Evolutionary conservation across 2,329 filamentous ascomycete genomes (phyloP).

Genomic region (Neofusicoccum sp.): DNA sequence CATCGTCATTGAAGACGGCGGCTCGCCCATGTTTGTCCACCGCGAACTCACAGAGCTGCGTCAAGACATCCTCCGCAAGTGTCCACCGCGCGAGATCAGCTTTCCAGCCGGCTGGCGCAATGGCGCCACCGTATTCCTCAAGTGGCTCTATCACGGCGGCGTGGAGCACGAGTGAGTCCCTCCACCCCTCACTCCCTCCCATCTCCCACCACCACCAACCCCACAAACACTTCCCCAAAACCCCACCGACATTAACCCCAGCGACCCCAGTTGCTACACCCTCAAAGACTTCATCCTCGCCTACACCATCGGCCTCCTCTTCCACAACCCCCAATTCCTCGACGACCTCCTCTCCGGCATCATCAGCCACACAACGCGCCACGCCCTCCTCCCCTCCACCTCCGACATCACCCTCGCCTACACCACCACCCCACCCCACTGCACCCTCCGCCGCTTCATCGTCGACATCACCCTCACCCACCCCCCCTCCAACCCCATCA

Average conservation of each 20-base stretch:
- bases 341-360: conserved; percentile 1
- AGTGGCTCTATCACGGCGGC: conserved; percentile 3
- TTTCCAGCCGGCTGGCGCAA: neutral
- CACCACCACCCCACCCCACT: neutral
- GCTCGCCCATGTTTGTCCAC: neutral
- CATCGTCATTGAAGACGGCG: neutral
- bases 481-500: neutral
- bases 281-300: conserved; percentile 6
- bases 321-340: conserved; percentile 3
- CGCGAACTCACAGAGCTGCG: neutral
- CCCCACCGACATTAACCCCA: neutral
- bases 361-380: neutral
- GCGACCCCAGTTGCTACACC: neutral
- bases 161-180: neutral
- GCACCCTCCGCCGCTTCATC: neutral
- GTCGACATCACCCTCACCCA: neutral
- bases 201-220: neutral
- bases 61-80: neutral
- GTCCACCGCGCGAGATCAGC: neutral
- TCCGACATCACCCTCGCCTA: neutral
- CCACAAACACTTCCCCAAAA: neutral
- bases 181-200: neutral
- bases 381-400: neutral
- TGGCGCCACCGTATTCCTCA: neutral
- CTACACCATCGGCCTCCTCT: neutral